Base-by-base conservation (phyloP, 441 rosid genomes). In the Manihot esculenta region DNA sequence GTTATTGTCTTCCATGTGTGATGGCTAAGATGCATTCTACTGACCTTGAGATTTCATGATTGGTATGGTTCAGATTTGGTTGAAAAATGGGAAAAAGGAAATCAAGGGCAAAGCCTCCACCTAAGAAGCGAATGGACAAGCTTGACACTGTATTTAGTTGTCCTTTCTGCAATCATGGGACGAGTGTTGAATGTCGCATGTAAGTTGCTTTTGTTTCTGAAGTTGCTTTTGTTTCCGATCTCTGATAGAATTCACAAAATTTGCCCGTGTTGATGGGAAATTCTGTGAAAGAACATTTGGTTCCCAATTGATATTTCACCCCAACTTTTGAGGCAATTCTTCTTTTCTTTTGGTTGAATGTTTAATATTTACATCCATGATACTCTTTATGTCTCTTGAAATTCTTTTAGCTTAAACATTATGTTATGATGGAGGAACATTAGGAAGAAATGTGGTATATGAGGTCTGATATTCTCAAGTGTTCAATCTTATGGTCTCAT, bases 121-220 rank as follows among this genome's bases (percentile, higher is more conserved):
- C 95, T 3, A 89, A 85, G 70, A 90, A 92, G 85, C 76, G 94
- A 58, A 90, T 82, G 92, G 96, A 90, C 82, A 93, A 87, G 84
- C 98, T 90, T 44, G 96, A 93, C 70, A 93, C 95, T 10, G 82
- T 90, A 49, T 93, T 93, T 77, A 88, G 97, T 54, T 93, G 98
- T 58, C 98, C 98, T 27, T 93, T 93, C 59, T 93, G 98, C 81
- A 93, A 90, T 72, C 95, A 93, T 64, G 98, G 98, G 17, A 83
- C 92, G 17, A 85, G 97, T 75, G 97, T 93, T 17, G 98, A 92
- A 75, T 92, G 98, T 65, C 75, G 73, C 33, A 77, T 92, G 96
- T 92, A 84, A 83, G 85, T 51, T 35, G 24, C 3, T 0, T 4
- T 45, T 77, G 18, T 54, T 13, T 45, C 47, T 59, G n/a, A 84